Conservation (phyloP, 352 stramenopile genomes). For the Phytophthora meadii region DNA sequence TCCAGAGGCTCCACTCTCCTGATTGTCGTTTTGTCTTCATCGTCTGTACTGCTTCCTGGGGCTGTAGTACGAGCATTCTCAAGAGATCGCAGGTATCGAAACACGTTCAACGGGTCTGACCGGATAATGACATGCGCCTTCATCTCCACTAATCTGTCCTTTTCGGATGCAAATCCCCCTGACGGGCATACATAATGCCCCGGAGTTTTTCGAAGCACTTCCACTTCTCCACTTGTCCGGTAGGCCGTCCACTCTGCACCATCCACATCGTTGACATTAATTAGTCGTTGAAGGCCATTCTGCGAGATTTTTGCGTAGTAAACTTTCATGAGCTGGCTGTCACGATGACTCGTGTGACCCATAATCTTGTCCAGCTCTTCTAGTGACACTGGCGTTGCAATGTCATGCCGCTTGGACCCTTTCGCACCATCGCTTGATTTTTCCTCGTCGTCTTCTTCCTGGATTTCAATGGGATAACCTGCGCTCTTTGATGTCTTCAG, state of each 20-base stretch:
- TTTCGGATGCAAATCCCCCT: constrained; percentile 35
- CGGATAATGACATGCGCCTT: constrained; percentile 65
- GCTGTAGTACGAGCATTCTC: constrained; percentile 41
- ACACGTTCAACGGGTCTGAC: constrained; percentile 54
- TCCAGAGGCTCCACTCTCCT: constrained; percentile 72
- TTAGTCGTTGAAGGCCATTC: constrained; percentile 59
- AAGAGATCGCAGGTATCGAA: constrained; percentile 67
- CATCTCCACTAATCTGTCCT: constrained; percentile 77
- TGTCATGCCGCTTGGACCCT: constrained; percentile 22
- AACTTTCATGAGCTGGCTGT: constrained; percentile 76
- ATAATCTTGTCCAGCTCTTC: constrained; percentile 70
- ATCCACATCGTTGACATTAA: constrained; percentile 46
- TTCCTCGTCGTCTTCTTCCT: constrained; percentile 41
- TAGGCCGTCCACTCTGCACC: constrained; percentile 59
- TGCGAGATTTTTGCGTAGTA: constrained; percentile 76
- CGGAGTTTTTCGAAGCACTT: constrained; percentile 52
- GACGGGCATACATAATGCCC: constrained; percentile 38
- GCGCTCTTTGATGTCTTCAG: constrained; percentile 62
- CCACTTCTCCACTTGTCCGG: constrained; percentile 33
- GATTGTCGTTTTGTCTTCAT: constrained; percentile 43
- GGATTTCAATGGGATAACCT: constrained; percentile 35
- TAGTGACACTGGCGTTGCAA: constrained; percentile 40
- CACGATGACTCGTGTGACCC: constrained; percentile 61
- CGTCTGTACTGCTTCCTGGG: constrained; percentile 33
- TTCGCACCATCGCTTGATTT: constrained; percentile 26